Conservation (phyloP, 2,329 filamentous ascomycete genomes). For the Fusarium sp. region DNA sequence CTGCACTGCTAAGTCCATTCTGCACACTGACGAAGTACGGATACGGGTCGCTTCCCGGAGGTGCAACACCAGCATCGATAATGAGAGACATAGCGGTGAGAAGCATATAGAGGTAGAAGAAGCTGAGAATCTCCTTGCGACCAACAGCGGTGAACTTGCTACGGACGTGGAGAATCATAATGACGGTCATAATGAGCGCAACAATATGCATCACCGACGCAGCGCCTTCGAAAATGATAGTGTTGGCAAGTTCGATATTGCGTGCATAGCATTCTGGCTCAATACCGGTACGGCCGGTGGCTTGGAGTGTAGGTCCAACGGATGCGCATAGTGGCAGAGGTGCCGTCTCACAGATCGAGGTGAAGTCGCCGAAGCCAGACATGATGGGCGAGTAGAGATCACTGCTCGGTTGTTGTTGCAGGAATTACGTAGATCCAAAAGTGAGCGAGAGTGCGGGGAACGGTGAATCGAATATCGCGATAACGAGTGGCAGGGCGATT, state of each 20-base stretch:
- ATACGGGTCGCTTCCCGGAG: conserved; percentile 81
- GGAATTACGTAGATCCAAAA: neutral
- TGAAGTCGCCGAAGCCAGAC: conserved; percentile 94
- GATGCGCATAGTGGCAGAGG: conserved; percentile 88
- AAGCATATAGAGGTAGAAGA: conserved; percentile 97
- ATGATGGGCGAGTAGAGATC: conserved; percentile 50
- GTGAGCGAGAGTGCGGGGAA: neutral
- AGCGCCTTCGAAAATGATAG: conserved; percentile 96
- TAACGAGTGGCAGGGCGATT: conserved; percentile 1
- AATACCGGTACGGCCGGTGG: conserved; percentile 77
- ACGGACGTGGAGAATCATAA: conserved; percentile 97
- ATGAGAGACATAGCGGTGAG: conserved; percentile 89
- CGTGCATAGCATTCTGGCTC: conserved; percentile 92
- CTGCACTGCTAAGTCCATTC: conserved; percentile 83
- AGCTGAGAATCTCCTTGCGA: conserved; percentile 78
- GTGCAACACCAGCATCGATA: conserved; percentile 91
- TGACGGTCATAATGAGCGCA: conserved; percentile 89
- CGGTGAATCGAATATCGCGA: neutral
- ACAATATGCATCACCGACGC: conserved; percentile 92
- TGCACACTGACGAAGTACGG: conserved; percentile 93
- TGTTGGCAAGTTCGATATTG: conserved; percentile 96
- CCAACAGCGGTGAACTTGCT: conserved; percentile 98
- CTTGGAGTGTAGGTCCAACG: conserved; percentile 77
- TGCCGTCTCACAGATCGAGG: conserved; percentile 83
- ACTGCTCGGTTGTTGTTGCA: conserved; percentile 1